phyloP scores from a whole-genome alignment of 2,329 filamentous ascomycete genomes.

The Elsinoe batatas region DNA sequence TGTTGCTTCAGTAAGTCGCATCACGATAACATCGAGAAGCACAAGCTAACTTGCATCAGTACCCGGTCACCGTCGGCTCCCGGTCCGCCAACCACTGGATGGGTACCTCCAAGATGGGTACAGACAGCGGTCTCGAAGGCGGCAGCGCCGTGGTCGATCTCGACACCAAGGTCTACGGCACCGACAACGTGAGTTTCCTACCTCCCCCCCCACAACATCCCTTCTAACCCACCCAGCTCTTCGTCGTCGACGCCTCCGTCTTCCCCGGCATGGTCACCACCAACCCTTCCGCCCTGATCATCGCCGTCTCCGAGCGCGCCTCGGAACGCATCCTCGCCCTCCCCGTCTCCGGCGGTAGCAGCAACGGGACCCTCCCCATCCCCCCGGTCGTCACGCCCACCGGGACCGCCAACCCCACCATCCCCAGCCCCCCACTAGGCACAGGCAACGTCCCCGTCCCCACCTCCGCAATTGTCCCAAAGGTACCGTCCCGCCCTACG shows the following conservation, averaged over 20 bases:
- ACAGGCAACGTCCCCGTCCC: neutral
- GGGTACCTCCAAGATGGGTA: slow-evolving; percentile 31
- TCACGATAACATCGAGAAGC: neutral
- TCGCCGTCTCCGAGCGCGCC: slow-evolving; percentile 54
- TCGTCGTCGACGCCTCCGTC: slow-evolving; percentile 58
- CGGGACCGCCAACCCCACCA: neutral
- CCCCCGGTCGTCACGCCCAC: slow-evolving; percentile 1
- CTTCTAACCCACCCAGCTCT: slow-evolving; percentile 31
- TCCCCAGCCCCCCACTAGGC: neutral
- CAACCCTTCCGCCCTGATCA: slow-evolving; percentile 57
- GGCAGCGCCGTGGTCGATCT: slow-evolving; percentile 41
- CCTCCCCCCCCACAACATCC: neutral
- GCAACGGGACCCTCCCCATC: slow-evolving; percentile 2
- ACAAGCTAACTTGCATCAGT: slow-evolving; percentile 7
- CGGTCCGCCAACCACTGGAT: slow-evolving; percentile 37
- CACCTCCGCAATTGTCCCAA: neutral
- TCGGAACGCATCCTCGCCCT: slow-evolving; percentile 42
- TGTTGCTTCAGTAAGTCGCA: slow-evolving; percentile 33
- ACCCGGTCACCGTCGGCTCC: slow-evolving; percentile 31
- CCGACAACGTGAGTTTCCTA: slow-evolving; percentile 43
- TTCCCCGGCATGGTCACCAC: slow-evolving; percentile 60
- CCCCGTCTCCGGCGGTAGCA: slow-evolving; percentile 1
- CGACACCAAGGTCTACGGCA: slow-evolving; percentile 46
- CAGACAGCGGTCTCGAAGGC: slow-evolving; percentile 33
- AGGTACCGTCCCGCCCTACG: neutral